Evolutionary conservation across 1,284 basidiomycete genomes (phyloP), one percentile per base, ranked within the genome.

Genomic region (Heliocybe sulcata): DNA sequence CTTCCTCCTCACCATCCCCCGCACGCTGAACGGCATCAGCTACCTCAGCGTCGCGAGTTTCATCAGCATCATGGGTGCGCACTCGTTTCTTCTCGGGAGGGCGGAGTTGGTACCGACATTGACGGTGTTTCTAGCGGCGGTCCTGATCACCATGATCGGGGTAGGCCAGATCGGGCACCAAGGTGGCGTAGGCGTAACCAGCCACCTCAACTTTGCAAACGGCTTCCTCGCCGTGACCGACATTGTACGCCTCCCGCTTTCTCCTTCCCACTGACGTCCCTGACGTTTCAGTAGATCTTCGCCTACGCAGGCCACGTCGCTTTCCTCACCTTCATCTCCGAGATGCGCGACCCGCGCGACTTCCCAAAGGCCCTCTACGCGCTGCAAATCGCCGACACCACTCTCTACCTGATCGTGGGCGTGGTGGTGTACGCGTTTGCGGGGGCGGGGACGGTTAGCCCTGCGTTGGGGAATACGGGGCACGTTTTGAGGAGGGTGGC

Each of bases 31-130:
- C 31, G 66, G 66, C 3, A 66, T 69, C 20, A 62, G 66, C 0
- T 67, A 67, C 57, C 57, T 69, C 42, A 67, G 67, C 54, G 65
- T 69, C 11, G 64, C 56, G 2, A 67, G 66, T 6, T 69, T 69
- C 56, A 61, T 65, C 9, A 67, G 66, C 8, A 67, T 52, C 9
- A 52, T 52, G 27, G 9, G 47, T 49, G 22, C 3, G 47, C 23
- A 11, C 6, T 3, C 23, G 4, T 16, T 49, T 49, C 8, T 49
- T 22, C 12, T 8, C n/a, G 47, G 23, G n/a, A n/a, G n/a, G n/a
- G 16, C 2, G 29, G 26, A 23, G 16, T 35, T 35, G n/a, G 14
- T 49, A 22, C 20, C 25, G 23, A 45, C 23, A 26, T 26, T 22
- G 6, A 8, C 12, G 3, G 4, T 49, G 11, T 26, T 22, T 26